Evolutionary conservation across 495 filamentous ascomycete genomes (phyloP), one percentile per base, ranked within the genome.

Genomic region (Pyrenula massariospora): DNA sequence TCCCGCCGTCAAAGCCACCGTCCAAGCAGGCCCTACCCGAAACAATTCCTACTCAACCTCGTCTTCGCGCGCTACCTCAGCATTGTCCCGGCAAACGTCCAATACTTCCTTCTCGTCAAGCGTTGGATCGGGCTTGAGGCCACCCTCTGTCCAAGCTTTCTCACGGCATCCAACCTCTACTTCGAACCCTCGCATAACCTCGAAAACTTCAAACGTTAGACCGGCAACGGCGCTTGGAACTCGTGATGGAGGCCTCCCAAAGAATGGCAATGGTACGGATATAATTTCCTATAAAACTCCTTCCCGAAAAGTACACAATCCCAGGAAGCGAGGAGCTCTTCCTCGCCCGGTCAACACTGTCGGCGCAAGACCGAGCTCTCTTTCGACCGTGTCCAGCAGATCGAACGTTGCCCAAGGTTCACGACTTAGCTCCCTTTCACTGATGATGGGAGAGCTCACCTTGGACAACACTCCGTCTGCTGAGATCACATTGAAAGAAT

Each of bases 221-320:
- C 80, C 86, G 10, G 77, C 79, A 1, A 86, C 81, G 12, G 75
- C 83, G 15, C 75, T 84, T 66, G 82, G 81, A 54, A 76, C 74
- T 59, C 77, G 82, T 57, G 62, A 66, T 21, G 75, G 73, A 65
- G 73, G 72, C 67, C 58, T 70, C 48, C 58, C 70, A 60, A 63
- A 58, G 42, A 70, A 70, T 59, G 75, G 77, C 60, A 81, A 84
- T 71, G 69, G 78, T 67, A 87, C 89, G 78, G 88, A 88, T 91
- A 90, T 48, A 25, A 56, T 51, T 42, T 22, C 52, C 54, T 47
- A 54, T 3, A 22, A 54, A 19, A 60, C 63, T 19, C 60, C 63
- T n/a, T 61, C 63, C 52, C 59, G 58, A 52, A 59, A 58, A 52
- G 47, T 56, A 36, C 57, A 58, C 21, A 54, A 12, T 48, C 50